Conservation (phyloP, 1,284 basidiomycete species). For the Trametes polyzona region DNA sequence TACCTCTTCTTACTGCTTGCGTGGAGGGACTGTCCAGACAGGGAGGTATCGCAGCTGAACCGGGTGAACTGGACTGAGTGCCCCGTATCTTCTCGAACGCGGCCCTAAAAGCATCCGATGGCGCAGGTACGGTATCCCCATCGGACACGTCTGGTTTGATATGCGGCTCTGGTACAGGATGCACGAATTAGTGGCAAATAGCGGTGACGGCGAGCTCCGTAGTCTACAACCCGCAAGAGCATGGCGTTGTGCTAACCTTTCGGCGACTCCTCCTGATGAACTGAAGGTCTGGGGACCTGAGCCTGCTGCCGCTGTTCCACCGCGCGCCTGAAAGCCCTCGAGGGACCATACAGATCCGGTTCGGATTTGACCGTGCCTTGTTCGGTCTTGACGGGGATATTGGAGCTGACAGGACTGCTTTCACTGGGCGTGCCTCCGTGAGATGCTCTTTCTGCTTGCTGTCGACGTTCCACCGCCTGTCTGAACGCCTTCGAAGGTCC, state of each 20-base stretch:
- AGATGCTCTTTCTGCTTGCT: not conserved
- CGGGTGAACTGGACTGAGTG: too few species aligned
- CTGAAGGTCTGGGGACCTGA: not conserved
- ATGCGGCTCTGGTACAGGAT: not conserved
- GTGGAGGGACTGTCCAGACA: too few species aligned
- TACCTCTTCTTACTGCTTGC: too few species aligned
- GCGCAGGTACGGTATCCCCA: not conserved
- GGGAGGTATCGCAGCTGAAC: too few species aligned
- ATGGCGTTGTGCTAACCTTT: too few species aligned
- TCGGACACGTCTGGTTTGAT: not conserved
- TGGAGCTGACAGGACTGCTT: not conserved
- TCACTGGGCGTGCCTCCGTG: not conserved
- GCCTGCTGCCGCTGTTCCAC: not conserved
- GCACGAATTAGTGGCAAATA: not conserved
- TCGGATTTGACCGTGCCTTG: not conserved
- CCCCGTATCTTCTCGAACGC: not conserved
- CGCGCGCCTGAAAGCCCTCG: not conserved
- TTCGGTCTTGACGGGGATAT: not conserved
- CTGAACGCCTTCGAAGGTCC: constrained; percentile 17
- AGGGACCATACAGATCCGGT: not conserved
- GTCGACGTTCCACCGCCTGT: constrained; percentile 6
- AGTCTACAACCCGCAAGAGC: too few species aligned
- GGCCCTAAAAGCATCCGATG: not conserved
- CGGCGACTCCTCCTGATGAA: not conserved
- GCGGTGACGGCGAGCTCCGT: too few species aligned